Evolutionary conservation across 345 rosid species (phyloP).

Genomic region (Gossypium turneri): DNA sequence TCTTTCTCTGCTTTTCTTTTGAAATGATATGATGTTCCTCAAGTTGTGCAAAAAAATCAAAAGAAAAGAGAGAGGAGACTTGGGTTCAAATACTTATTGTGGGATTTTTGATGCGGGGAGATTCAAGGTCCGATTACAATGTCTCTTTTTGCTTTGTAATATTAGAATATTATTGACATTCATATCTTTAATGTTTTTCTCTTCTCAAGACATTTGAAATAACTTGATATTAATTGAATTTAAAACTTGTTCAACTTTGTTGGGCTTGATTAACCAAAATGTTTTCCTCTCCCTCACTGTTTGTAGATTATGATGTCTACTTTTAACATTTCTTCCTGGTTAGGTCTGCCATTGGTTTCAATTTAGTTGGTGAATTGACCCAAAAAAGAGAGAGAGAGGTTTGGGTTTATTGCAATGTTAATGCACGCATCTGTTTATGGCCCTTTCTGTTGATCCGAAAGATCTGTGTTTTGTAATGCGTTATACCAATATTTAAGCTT

Average conservation of each 20-base stretch:
- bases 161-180: constrained; percentile 18
- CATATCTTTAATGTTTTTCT: constrained; percentile 13
- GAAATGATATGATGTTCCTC: constrained; percentile 25
- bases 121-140: constrained; percentile 20
- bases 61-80: not conserved
- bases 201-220: not conserved
- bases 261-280: not conserved
- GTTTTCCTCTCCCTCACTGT: not conserved
- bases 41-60: constrained; percentile 26
- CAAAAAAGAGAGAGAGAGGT: not conserved
- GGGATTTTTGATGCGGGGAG: constrained; percentile 23
- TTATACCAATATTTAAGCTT: not conserved
- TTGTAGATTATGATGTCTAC: not conserved
- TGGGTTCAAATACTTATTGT: constrained; percentile 7
- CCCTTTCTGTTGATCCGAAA: too few species aligned
- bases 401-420: not conserved
- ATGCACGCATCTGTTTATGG: not conserved
- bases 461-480: not conserved
- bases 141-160: constrained; percentile 39
- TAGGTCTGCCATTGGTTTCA: constrained; percentile 7
- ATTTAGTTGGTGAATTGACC: not conserved
- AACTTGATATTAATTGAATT: not conserved
- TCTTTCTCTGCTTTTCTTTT: constrained; percentile 12
- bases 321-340: not conserved
- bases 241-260: not conserved